Evolutionary conservation across 371 early-diverging fungal genomes (phyloP), one percentile per base, ranked within the genome.

Genomic region (Rhizopus delemar): DNA sequence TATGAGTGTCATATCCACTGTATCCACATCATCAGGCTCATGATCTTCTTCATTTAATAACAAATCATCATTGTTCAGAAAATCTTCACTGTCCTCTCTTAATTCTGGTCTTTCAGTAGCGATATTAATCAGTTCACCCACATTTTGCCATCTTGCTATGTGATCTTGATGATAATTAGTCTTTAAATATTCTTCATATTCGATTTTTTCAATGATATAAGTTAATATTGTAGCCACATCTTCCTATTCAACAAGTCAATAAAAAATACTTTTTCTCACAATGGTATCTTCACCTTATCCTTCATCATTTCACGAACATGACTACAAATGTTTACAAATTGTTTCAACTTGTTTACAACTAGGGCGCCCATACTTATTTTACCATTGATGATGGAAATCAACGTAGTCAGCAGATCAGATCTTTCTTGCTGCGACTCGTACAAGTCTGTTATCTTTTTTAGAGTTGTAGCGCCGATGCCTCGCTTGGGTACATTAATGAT

Each of bases 401-500:
- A 34, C 2, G 60, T 31, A 0, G 45, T 31, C 59, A 45, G 13
- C 33, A 43, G 0, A 29, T 54, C 0, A 36, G 45, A 32, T 53
- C 36, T 1, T 35, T 22, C 22, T 22, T 22, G 22, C 22, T 39
- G 29, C 32, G 9, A 16, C n/a, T 32, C 34, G 35, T n/a, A 9
- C 16, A 8, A 46, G 3, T 46, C 41, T 31, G 12, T 12, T 9
- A 87, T 72, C 39, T 62, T 63, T 3, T 55, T 35, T 13, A 76
- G 12, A 0, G 66, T 63, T 1, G 58, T 78, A 12, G 74, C 74
- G 1, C 87, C 87, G 32, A 87, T 51, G 13, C 77, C 74, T 48
- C 75, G 62, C 31, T 67, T 78, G 0, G 84, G 74, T 22, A 73
- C 76, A 34, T 77, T 74, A 52, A 87, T 57, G 38, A 79, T 71